Percentiles rank a stretch among this genome's conserved stretches.
Evolutionary conservation across 352 stramenopile species (phyloP).

Genomic region (Globisporangium okanoganense): DNA sequence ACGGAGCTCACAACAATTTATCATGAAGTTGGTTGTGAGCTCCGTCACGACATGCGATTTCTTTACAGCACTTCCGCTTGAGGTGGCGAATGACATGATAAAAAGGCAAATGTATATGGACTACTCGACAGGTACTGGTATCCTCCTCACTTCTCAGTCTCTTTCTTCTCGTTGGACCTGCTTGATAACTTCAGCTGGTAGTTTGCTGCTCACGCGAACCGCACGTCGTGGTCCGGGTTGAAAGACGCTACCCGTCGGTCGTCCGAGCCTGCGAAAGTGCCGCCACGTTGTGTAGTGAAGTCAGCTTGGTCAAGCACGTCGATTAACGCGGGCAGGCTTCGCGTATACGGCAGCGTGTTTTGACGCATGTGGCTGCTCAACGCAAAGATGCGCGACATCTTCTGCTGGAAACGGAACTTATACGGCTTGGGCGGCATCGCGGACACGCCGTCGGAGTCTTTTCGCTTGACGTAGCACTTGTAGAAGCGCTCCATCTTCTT

Average conservation of each 20-base stretch:
- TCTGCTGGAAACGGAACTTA: slow-evolving; percentile 90
- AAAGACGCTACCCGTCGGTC: slow-evolving; percentile 38
- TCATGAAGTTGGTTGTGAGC: neutral
- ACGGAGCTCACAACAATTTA: neutral
- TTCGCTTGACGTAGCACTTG: slow-evolving; percentile 86
- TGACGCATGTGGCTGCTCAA: slow-evolving; percentile 58
- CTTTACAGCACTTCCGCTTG: neutral
- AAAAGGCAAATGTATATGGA: slow-evolving; percentile 11
- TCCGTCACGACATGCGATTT: neutral
- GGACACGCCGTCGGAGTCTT: slow-evolving; percentile 84
- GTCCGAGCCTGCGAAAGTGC: slow-evolving; percentile 41
- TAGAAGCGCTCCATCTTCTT: slow-evolving; percentile 92
- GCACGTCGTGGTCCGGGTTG: slow-evolving; percentile 47
- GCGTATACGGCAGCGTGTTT: slow-evolving; percentile 67
- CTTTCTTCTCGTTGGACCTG: neutral
- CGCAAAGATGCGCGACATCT: slow-evolving; percentile 87
- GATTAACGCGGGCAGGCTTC: slow-evolving; percentile 71
- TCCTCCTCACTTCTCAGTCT: neutral
- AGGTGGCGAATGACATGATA: neutral
- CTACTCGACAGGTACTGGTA: neutral
- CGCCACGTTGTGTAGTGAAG: slow-evolving; percentile 51
- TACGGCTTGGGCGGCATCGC: slow-evolving; percentile 87
- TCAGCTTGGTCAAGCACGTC: slow-evolving; percentile 80
- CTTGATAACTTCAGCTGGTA: neutral
- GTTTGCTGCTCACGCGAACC: slow-evolving; percentile 24